These are phyloP conservation scores for Claviceps digitariae DNA, from an alignment of 2,329 filamentous ascomycete species.

Conservation along the genomic window DNA sequence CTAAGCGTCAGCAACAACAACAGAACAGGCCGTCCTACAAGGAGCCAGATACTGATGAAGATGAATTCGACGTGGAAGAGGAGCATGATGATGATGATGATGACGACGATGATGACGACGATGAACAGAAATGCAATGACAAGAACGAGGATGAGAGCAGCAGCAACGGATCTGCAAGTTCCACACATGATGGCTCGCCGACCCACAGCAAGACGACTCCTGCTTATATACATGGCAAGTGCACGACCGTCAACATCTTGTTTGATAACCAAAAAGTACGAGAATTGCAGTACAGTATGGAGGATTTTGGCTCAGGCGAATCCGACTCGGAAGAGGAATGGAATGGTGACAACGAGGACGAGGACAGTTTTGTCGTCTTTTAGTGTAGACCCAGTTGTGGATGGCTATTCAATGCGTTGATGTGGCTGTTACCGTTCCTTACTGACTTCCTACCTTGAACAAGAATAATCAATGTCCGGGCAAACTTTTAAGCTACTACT, in stretches of 20 bases:
- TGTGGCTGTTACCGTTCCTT: constrained; percentile 2
- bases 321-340: constrained; percentile 43
- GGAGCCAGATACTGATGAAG: constrained; percentile 32
- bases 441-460: neutral
- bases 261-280: constrained; percentile 65
- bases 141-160: constrained; percentile 4
- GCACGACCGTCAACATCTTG: constrained; percentile 53
- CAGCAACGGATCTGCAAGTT: constrained; percentile 4
- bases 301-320: constrained; percentile 51
- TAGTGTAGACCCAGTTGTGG: constrained; percentile 6
- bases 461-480: neutral
- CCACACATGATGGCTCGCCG: neutral
- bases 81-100: constrained; percentile 1
- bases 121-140: neutral
- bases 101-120: neutral
- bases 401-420: neutral
- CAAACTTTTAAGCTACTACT: too few relatives aligned
- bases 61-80: constrained; percentile 23
- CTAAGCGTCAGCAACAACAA: constrained; percentile 7
- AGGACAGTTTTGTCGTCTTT: constrained; percentile 22
- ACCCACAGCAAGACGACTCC: neutral
- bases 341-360: constrained; percentile 43
- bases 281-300: constrained; percentile 55
- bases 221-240: constrained; percentile 50
- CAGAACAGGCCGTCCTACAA: constrained; percentile 22